Percentiles rank a stretch among this genome's conserved stretches.
These are phyloP conservation scores for Madurella mycetomatis DNA, from an alignment of 2,329 filamentous ascomycete genomes.

Conservation along the genomic window DNA sequence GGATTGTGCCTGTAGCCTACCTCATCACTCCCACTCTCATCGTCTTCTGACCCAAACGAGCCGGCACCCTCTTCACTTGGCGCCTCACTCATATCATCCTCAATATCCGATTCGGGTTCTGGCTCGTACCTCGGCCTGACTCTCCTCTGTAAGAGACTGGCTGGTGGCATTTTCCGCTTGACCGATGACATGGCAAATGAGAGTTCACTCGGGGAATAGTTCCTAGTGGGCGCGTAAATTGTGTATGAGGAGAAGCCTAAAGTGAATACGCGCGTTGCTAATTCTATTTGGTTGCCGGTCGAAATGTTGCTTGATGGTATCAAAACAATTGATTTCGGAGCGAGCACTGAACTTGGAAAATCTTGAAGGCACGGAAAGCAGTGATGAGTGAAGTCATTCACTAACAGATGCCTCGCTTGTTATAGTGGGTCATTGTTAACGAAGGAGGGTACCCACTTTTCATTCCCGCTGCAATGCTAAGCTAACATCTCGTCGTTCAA, in stretches of 20 bases:
- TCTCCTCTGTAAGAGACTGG: constrained; percentile 21
- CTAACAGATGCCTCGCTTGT: neutral
- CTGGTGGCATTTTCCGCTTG: constrained; percentile 22
- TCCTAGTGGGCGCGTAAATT: too few relatives aligned
- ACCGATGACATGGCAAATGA: constrained; percentile 15
- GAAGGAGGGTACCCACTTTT: neutral
- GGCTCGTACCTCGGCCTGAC: constrained; percentile 25
- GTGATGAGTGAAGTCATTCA: neutral
- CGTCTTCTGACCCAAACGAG: constrained; percentile 13
- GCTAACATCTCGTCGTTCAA: neutral
- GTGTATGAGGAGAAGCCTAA: too few relatives aligned
- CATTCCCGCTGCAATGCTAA: neutral
- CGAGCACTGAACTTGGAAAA: too few relatives aligned
- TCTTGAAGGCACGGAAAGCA: neutral
- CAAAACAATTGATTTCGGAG: too few relatives aligned
- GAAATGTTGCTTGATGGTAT: neutral
- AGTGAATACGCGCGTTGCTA: too few relatives aligned
- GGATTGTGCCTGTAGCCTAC: neutral
- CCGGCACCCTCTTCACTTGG: constrained; percentile 26
- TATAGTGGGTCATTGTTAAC: neutral
- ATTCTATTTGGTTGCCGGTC: neutral
- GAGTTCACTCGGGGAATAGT: too few relatives aligned
- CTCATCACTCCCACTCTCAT: constrained; percentile 12
- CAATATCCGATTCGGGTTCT: constrained; percentile 25
- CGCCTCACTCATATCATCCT: constrained; percentile 18